Evolutionary conservation across 1,139 yeast species (phyloP), one percentile per base, ranked within the genome.

Genomic region (Yamadazyma dendronema): DNA sequence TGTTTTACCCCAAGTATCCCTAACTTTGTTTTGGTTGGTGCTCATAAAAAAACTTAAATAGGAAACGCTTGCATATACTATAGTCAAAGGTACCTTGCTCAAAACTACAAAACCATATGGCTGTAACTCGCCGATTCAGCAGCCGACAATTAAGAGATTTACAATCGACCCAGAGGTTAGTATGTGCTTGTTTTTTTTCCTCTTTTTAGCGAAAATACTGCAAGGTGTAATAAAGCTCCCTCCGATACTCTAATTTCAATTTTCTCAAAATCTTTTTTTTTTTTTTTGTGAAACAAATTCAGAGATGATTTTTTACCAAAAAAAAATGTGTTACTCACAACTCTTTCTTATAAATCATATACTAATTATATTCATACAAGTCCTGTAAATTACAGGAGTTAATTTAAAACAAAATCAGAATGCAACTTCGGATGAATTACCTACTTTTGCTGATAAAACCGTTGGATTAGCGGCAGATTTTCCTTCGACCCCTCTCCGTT

Each of bases 371-470:
- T 31, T 37, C 44, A 32, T 31, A 30, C 6, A 12, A 31, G 39
- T 40, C 43, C 43, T 40, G 43, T 33, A 30, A 21, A 16, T 21
- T 14, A 30, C 43, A 40, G 43, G 43, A 35, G 16, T 28, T 4
- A 27, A 30, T 24, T n/a, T 29, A 33, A 28, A 25, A n/a, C n/a
- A 32, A 33, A 27, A 13, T 27, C 30, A 23, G 17, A 17, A 16
- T 14, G 17, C 13, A 13, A 12, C 29, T 11, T 14, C 12, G 19
- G 13, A 23, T 14, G 6, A n/a, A 17, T 34, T 28, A 28, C 7
- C 22, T n/a, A 12, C 12, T n/a, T 24, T 8, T 24, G 12, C 13
- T 12, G 22, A 7, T 9, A 19, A 19, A 19, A 19, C 22, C 22
- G 22, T 19, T 19, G 22, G 9, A 19, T 9, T 19, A 9, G 22